A percentile compares a stretch with the other conserved stretches of the same genome.
phyloP scores from a whole-genome alignment of 208 protist species.

The Porcisia hertigi region DNA sequence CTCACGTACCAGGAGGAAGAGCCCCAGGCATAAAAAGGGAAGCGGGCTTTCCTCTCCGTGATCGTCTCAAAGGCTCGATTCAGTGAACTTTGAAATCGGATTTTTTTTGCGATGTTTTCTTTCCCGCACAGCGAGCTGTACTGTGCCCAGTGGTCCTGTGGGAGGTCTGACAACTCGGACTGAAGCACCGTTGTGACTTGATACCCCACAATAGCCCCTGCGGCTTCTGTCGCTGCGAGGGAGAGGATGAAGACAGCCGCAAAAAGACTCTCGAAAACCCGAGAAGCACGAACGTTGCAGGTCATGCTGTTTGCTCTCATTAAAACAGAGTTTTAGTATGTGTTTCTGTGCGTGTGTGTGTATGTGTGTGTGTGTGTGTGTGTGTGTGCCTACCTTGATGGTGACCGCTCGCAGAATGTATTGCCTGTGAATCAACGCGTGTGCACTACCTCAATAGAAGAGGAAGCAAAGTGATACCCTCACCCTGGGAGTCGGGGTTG shows the following conservation, averaged over 20 bases:
- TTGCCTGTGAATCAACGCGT: no score
- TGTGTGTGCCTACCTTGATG: background rate
- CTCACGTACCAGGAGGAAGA: constrained; percentile 31
- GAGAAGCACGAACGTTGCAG: no score
- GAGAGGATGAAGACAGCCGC: background rate
- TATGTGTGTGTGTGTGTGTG: background rate
- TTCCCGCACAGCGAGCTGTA: constrained; percentile 8
- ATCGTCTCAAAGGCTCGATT: constrained; percentile 2
- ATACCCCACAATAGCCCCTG: constrained; percentile 4
- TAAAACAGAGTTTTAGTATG: background rate
- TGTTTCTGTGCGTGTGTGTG: background rate
- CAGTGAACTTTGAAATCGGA: background rate
- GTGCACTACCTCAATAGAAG: no score
- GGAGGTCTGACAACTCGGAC: background rate
- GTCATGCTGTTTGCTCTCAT: background rate
- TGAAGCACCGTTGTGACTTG: constrained; percentile 1
- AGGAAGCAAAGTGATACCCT: no score
- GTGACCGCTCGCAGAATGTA: no score
- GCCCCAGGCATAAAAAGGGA: constrained; percentile 39
- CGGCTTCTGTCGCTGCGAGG: background rate
- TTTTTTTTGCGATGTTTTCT: background rate
- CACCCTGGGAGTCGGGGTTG: no score
- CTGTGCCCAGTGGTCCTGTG: constrained; percentile 11
- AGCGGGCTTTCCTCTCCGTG: background rate
- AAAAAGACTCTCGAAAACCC: background rate